Conservation (phyloP, 139 green algal genomes). For the Chlorella sp. region DNA sequence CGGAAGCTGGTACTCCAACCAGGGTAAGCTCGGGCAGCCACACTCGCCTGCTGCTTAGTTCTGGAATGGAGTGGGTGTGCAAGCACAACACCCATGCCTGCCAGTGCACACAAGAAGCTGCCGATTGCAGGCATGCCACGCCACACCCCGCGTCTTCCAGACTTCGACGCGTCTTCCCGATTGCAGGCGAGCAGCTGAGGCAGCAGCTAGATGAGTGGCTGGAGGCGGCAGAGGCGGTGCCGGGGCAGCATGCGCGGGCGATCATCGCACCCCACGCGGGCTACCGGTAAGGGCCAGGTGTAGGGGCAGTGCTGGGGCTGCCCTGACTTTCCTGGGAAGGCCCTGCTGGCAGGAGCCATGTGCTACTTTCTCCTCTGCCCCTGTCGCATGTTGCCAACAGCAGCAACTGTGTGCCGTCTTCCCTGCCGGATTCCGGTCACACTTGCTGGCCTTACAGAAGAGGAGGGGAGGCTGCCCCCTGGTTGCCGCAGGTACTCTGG, state of each 20-base stretch:
- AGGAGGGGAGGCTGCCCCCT: not conserved
- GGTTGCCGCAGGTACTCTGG: conserved; percentile 70
- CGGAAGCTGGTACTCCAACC: conserved; percentile 74
- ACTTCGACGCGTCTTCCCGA: not conserved
- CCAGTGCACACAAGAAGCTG: not conserved
- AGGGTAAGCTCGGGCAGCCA: conserved; percentile 42
- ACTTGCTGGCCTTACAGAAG: too few relatives aligned
- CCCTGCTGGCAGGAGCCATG: not conserved
- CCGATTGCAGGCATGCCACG: not conserved
- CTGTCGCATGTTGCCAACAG: too few relatives aligned
- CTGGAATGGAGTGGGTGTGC: not conserved
- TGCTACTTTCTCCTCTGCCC: too few relatives aligned
- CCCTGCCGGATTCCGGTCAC: too few relatives aligned
- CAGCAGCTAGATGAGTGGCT: conserved; percentile 60
- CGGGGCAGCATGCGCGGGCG: conserved; percentile 50
- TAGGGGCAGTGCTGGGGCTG: not conserved
- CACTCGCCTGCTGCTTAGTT: too few relatives aligned
- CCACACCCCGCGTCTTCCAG: not conserved
- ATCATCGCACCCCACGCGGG: conserved; percentile 87
- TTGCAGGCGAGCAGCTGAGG: conserved; percentile 12
- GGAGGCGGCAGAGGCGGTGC: conserved; percentile 19
- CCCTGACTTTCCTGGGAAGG: not conserved
- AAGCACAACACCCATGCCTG: not conserved
- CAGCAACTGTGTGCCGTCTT: not conserved
- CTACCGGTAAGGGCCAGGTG: conserved; percentile 52